phyloP scores from a whole-genome alignment of 352 stramenopile species.

The Phytopythium litorale region DNA sequence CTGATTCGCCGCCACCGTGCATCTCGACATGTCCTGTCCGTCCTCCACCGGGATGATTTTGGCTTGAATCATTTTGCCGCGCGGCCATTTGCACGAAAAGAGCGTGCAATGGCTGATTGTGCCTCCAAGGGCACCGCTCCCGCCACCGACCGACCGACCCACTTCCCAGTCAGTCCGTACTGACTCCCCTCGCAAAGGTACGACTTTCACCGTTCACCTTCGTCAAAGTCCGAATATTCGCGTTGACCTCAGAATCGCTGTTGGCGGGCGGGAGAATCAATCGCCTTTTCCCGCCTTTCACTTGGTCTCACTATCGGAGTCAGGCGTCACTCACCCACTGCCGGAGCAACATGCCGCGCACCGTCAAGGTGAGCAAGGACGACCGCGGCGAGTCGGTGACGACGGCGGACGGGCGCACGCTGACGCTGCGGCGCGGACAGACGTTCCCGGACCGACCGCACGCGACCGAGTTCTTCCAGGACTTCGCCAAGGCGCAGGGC shows the following conservation, averaged over 20 bases:
- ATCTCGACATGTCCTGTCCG: too few species aligned
- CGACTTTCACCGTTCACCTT: neutral
- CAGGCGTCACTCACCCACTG: neutral
- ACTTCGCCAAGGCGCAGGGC: slow-evolving; percentile 35
- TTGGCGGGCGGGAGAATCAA: too few species aligned
- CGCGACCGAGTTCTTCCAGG: slow-evolving; percentile 31
- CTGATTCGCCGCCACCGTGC: too few species aligned
- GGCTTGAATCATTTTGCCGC: too few species aligned
- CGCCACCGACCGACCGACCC: too few species aligned
- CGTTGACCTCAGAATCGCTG: too few species aligned
- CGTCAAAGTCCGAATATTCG: neutral
- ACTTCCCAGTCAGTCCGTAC: too few species aligned
- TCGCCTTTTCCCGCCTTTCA: neutral
- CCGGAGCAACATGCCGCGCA: slow-evolving; percentile 16
- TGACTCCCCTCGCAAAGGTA: too few species aligned
- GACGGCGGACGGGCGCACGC: slow-evolving; percentile 13
- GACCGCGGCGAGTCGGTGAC: slow-evolving; percentile 26
- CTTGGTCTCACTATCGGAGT: neutral
- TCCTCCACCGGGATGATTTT: too few species aligned
- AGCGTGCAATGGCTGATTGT: too few species aligned
- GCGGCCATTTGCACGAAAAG: too few species aligned
- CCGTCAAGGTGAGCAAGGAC: slow-evolving; percentile 24
- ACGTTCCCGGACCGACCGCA: slow-evolving; percentile 23
- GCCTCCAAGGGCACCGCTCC: too few species aligned
- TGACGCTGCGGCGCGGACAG: slow-evolving; percentile 24